Percentiles rank a stretch among this genome's conserved stretches.
Conservation (phyloP, 345 rosid species). For the Gossypium mustelinum region DNA sequence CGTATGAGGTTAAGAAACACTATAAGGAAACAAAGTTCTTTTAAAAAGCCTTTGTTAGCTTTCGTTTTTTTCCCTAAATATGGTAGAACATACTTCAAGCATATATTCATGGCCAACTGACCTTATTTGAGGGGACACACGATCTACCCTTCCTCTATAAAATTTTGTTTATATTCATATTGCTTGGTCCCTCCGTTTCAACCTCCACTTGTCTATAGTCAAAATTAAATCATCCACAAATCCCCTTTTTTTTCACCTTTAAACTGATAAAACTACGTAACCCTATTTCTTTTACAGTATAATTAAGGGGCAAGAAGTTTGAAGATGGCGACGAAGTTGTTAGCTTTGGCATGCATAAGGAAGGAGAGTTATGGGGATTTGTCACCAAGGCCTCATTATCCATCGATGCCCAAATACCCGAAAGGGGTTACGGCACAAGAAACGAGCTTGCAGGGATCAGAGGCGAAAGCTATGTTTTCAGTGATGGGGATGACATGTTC, state of each 20-base stretch:
- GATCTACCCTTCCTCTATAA: not conserved
- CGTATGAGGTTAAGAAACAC: no score
- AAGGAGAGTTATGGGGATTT: slow-evolving; percentile 39
- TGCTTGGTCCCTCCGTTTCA: not conserved
- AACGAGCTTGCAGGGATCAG: slow-evolving; percentile 29
- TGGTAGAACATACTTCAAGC: not conserved
- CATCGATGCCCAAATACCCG: slow-evolving; percentile 65
- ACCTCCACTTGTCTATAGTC: no score
- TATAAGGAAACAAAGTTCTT: no score
- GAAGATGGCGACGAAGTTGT: slow-evolving; percentile 65
- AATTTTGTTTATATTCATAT: not conserved
- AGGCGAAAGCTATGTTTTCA: slow-evolving; percentile 49
- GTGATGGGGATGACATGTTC: slow-evolving; percentile 88
- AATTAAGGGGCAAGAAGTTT: not conserved
- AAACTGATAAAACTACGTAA: not conserved
- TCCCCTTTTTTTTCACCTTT: not conserved
- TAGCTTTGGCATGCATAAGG: slow-evolving; percentile 61
- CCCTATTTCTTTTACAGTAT: not conserved
- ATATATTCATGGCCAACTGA: not conserved
- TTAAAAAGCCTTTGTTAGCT: not conserved
- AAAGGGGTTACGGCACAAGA: slow-evolving; percentile 39
- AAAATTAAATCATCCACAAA: no score
- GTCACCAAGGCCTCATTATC: slow-evolving; percentile 54
- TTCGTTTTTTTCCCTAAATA: not conserved
- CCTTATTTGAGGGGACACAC: not conserved